A percentile compares a stretch with the other conserved stretches of the same genome.
These are phyloP conservation scores for Mrakia hoshinonis DNA, from an alignment of 768 basidiomycete species.

Conservation along the genomic window DNA sequence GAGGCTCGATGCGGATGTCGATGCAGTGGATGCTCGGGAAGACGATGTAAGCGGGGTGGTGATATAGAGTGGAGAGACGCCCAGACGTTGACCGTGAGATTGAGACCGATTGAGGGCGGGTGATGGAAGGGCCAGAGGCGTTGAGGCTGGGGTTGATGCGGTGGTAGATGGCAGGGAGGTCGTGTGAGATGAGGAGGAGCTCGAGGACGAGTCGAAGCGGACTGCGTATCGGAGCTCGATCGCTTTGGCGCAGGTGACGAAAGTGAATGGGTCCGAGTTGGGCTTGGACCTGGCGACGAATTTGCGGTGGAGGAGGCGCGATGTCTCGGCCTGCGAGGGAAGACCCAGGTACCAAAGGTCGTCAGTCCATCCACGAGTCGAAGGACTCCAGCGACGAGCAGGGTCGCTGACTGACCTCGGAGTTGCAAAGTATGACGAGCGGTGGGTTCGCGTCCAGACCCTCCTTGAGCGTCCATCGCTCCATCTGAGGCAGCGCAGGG, in stretches of 20 bases:
- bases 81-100: not conserved
- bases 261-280: not conserved
- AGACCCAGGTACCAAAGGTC: not conserved
- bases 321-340: not conserved
- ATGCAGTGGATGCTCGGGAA: not conserved
- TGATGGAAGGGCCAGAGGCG: not conserved
- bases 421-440: not conserved
- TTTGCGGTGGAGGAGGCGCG: not conserved
- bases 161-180: not conserved
- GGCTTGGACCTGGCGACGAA: not conserved
- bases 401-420: not conserved
- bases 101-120: not conserved
- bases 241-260: not conserved
- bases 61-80: not conserved
- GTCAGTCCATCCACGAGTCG: not conserved
- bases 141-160: not conserved
- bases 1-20: not conserved
- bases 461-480: not conserved
- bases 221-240: not conserved
- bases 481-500: not conserved
- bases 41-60: not conserved
- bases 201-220: not conserved
- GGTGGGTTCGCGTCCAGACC: not conserved
- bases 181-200: not conserved
- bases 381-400: not conserved